phyloP scores from a whole-genome alignment of 2,329 filamentous ascomycete species.

The Phoma herbarum region DNA sequence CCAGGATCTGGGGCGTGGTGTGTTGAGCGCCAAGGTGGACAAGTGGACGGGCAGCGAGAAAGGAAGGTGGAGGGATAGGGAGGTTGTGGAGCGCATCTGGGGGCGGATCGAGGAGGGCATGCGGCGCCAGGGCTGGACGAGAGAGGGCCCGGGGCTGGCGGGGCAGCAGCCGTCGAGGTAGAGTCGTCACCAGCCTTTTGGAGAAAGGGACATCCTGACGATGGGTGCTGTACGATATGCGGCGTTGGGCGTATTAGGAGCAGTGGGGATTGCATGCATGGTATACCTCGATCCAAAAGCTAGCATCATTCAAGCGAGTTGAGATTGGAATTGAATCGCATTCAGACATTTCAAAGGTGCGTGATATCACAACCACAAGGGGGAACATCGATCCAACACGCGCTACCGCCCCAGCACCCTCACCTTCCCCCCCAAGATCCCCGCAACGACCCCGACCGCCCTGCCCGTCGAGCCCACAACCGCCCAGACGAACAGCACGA shows the following conservation, averaged over 20 bases:
- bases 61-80: slow-evolving; percentile 83
- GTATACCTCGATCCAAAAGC: too few relatives aligned
- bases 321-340: too few relatives aligned
- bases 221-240: background rate
- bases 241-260: background rate
- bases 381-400: too few relatives aligned
- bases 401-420: slow-evolving; percentile 7
- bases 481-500: slow-evolving; percentile 24
- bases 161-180: slow-evolving; percentile 28
- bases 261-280: too few relatives aligned
- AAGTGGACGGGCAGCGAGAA: slow-evolving; percentile 69
- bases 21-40: slow-evolving; percentile 82
- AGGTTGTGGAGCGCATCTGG: slow-evolving; percentile 94
- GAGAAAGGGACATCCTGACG: too few relatives aligned
- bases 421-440: background rate
- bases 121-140: slow-evolving; percentile 83
- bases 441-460: background rate
- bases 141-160: slow-evolving; percentile 67
- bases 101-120: slow-evolving; percentile 87
- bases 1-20: slow-evolving; percentile 84
- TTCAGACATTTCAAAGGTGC: too few relatives aligned
- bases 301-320: too few relatives aligned
- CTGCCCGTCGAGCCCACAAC: slow-evolving; percentile 6
- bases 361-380: too few relatives aligned
- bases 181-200: background rate